These are phyloP conservation scores for Phytopythium mirpurense DNA, from an alignment of 352 stramenopile species.

Conservation along the genomic window DNA sequence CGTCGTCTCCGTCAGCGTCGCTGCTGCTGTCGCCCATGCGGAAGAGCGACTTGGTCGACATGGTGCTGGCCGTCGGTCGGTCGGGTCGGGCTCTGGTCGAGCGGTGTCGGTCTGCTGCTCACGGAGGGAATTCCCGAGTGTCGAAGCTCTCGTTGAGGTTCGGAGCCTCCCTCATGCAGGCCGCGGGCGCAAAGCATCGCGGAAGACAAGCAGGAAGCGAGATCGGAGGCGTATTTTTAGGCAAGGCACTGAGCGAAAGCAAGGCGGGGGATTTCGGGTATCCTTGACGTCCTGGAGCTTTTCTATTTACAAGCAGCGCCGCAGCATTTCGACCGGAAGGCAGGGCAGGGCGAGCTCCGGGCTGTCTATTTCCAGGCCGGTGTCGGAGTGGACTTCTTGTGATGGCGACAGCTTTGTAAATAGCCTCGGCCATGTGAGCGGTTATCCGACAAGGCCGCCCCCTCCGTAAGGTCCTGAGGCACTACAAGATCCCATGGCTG, in stretches of 20 bases:
- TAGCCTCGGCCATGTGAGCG: not conserved
- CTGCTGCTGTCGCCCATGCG: conserved; percentile 17
- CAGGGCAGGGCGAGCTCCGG: too few relatives aligned
- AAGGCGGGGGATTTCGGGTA: too few relatives aligned
- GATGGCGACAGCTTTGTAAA: not conserved
- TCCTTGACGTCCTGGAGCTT: too few relatives aligned
- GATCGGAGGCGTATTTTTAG: not conserved
- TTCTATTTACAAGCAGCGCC: too few relatives aligned
- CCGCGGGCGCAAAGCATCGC: not conserved
- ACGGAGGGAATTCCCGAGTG: conserved; percentile 3
- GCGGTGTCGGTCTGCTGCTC: not conserved
- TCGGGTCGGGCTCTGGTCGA: too few relatives aligned
- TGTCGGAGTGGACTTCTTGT: not conserved
- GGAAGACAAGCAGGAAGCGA: not conserved
- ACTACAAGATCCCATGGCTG: not conserved
- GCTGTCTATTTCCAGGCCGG: not conserved
- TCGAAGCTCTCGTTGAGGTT: too few relatives aligned
- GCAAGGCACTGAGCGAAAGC: too few relatives aligned
- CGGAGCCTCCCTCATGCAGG: too few relatives aligned
- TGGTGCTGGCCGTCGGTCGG: conserved; percentile 9
- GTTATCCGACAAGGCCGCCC: not conserved
- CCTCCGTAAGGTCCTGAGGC: not conserved
- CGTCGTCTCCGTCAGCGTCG: conserved; percentile 25
- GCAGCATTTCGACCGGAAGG: too few relatives aligned
- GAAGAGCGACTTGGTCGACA: conserved; percentile 30